These are phyloP conservation scores for Globomyces sp. DNA, from an alignment of 371 early-diverging fungal genomes.

Conservation along the genomic window DNA sequence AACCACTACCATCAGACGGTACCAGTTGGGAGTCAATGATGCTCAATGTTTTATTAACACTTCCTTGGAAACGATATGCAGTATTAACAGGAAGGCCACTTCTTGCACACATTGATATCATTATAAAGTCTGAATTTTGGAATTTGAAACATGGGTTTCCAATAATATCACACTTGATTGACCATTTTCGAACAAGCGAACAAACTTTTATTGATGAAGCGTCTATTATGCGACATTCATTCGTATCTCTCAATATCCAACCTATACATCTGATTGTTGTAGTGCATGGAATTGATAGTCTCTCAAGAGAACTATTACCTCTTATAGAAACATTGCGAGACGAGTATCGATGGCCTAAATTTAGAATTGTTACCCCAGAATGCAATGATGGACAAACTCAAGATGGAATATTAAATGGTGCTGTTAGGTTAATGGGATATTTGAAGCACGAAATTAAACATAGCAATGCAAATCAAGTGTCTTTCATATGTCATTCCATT, in stretches of 20 bases:
- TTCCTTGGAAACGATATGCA: constrained; percentile 17
- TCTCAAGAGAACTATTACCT: not conserved
- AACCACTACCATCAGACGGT: not conserved
- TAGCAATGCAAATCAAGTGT: constrained; percentile 11
- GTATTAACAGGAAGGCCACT: constrained; percentile 10
- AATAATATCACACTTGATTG: constrained; percentile 10
- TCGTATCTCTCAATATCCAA: not conserved
- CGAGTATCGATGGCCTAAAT: constrained; percentile 7
- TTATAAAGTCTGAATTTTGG: constrained; percentile 12
- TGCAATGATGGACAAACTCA: constrained; percentile 2
- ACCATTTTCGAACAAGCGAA: constrained; percentile 8
- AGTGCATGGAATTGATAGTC: constrained; percentile 10
- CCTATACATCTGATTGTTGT: constrained; percentile 12
- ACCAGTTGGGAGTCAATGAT: constrained; percentile 1
- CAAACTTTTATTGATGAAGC: not conserved
- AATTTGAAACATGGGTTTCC: constrained; percentile 15
- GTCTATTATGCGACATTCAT: not conserved
- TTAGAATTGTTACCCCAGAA: not conserved
- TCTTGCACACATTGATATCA: constrained; percentile 15
- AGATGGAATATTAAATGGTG: constrained; percentile 5
- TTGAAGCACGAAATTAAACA: not conserved
- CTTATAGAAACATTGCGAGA: constrained; percentile 8
- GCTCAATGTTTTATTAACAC: constrained; percentile 5
- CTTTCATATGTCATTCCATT: constrained; percentile 12
- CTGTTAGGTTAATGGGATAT: not conserved